A percentile compares a stretch with the other conserved stretches of the same genome.
phyloP scores from a whole-genome alignment of 2,329 filamentous ascomycete species.

The Colletotrichum euphorbiae region DNA sequence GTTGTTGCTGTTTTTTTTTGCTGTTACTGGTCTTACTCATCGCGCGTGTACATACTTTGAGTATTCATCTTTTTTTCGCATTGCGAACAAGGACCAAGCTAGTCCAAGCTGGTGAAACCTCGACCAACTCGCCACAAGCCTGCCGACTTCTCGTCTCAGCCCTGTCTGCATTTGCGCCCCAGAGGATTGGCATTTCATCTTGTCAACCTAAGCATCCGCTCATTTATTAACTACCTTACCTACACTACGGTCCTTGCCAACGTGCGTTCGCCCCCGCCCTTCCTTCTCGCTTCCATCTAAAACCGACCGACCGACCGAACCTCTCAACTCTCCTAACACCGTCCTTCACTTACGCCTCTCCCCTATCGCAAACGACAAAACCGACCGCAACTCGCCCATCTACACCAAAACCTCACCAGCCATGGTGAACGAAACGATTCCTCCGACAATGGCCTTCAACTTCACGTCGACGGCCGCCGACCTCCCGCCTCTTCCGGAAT shows the following conservation, averaged over 20 bases:
- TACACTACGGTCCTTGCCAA: too few species aligned
- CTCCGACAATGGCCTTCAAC: constrained; percentile 59
- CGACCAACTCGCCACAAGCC: constrained; percentile 36
- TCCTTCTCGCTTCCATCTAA: not conserved
- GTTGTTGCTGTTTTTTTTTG: not conserved
- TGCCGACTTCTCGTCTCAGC: constrained; percentile 33
- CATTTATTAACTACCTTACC: constrained; percentile 2
- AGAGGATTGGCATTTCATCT: constrained; percentile 30
- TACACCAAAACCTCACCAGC: constrained; percentile 20
- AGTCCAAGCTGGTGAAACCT: constrained; percentile 38
- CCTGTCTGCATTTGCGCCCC: constrained; percentile 29
- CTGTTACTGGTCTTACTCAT: not conserved
- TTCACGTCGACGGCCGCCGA: constrained; percentile 65
- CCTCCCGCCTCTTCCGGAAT: constrained; percentile 88
- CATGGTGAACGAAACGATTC: constrained; percentile 56
- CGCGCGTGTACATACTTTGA: not conserved
- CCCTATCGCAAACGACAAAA: constrained; percentile 1
- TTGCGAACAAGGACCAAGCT: constrained; percentile 37
- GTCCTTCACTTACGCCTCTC: not conserved
- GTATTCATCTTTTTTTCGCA: constrained; percentile 24
- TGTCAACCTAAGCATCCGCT: constrained; percentile 17
- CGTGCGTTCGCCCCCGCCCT: constrained; percentile 5
- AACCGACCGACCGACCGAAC: not conserved
- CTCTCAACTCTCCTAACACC: not conserved
- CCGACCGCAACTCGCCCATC: constrained; percentile 1